Percentiles rank a stretch among this genome's conserved stretches.
phyloP scores from a whole-genome alignment of 768 basidiomycete genomes.

The Sarcomyxa edulis region DNA sequence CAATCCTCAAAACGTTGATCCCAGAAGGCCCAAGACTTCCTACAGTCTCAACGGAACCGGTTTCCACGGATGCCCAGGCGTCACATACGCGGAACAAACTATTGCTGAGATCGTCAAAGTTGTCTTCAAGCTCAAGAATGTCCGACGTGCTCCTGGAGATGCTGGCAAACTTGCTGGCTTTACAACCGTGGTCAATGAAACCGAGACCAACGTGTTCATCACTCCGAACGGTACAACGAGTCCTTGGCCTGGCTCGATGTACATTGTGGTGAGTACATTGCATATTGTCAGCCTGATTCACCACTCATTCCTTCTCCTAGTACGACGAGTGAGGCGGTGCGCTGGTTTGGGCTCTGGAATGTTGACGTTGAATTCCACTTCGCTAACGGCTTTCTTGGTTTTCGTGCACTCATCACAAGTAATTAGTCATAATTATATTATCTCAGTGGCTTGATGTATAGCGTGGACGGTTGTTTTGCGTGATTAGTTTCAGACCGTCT shows the following conservation, averaged over 20 bases:
- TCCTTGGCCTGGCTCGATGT: slow-evolving; percentile 33
- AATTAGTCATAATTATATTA: too few species aligned
- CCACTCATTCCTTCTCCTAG: too few species aligned
- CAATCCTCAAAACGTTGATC: slow-evolving; percentile 32
- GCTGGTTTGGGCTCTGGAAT: too few species aligned
- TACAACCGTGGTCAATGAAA: slow-evolving; percentile 21
- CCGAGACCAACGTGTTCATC: slow-evolving; percentile 28
- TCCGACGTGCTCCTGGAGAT: slow-evolving; percentile 40
- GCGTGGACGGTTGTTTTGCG: too few species aligned
- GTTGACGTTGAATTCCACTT: too few species aligned
- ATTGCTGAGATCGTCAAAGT: slow-evolving; percentile 39
- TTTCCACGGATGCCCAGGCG: slow-evolving; percentile 37
- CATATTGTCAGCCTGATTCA: too few species aligned
- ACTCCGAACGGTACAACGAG: slow-evolving; percentile 27
- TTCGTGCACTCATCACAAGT: too few species aligned
- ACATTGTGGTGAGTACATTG: slow-evolving; percentile 27
- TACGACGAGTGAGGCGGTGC: too few species aligned
- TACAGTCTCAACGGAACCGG: slow-evolving; percentile 29
- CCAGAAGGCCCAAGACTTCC: slow-evolving; percentile 24
- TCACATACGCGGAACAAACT: slow-evolving; percentile 27
- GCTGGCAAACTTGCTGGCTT: slow-evolving; percentile 33
- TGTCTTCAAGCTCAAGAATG: slow-evolving; percentile 39
- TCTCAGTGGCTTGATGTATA: too few species aligned
- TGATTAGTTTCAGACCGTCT: too few species aligned
- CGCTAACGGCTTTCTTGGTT: too few species aligned